A percentile compares a stretch with the other conserved stretches of the same genome.
These are phyloP conservation scores for Paxillus involutus DNA, from an alignment of 768 basidiomycete genomes.

Conservation along the genomic window DNA sequence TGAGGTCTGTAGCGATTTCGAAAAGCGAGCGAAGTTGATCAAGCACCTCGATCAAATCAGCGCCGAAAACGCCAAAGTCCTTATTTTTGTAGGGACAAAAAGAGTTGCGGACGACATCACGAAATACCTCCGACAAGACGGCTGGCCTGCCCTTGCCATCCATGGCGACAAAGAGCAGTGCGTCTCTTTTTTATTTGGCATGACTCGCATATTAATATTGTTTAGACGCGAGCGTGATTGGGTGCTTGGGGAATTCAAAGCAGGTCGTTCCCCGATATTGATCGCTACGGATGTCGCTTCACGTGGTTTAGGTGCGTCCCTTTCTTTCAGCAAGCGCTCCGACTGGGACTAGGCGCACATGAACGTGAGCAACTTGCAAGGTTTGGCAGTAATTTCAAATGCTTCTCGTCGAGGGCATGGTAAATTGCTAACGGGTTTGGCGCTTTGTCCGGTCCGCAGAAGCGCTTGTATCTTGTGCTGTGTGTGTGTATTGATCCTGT, in stretches of 20 bases:
- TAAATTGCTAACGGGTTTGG: constrained; percentile 1
- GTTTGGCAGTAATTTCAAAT: constrained; percentile 23
- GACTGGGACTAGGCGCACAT: constrained; percentile 32
- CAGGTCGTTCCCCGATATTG: constrained; percentile 94
- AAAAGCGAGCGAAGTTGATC: constrained; percentile 94
- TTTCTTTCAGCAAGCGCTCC: constrained; percentile 37
- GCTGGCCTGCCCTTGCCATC: constrained; percentile 99
- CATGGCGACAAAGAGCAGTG: constrained; percentile 99
- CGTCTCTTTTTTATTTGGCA: constrained; percentile 29
- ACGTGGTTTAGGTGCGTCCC: constrained; percentile 96
- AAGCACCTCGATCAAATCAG: constrained; percentile 97
- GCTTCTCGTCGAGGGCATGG: neutral
- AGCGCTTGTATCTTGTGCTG: constrained; percentile 30
- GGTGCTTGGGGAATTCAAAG: constrained; percentile 98
- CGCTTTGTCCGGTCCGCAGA: constrained; percentile 28
- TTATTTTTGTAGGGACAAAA: constrained; percentile 98
- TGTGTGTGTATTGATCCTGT: constrained; percentile 33
- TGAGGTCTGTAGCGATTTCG: constrained; percentile 95
- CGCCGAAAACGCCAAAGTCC: constrained; percentile 94
- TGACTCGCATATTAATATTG: neutral
- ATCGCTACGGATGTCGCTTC: constrained; percentile 99
- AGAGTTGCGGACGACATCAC: constrained; percentile 98
- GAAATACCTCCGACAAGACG: constrained; percentile 95
- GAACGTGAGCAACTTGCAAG: constrained; percentile 29
- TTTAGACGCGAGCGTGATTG: constrained; percentile 94